A percentile compares a stretch with the other conserved stretches of the same genome.
Evolutionary conservation across 2,329 filamentous ascomycete species (phyloP).

Genomic region (Claviceps lovelessii): DNA sequence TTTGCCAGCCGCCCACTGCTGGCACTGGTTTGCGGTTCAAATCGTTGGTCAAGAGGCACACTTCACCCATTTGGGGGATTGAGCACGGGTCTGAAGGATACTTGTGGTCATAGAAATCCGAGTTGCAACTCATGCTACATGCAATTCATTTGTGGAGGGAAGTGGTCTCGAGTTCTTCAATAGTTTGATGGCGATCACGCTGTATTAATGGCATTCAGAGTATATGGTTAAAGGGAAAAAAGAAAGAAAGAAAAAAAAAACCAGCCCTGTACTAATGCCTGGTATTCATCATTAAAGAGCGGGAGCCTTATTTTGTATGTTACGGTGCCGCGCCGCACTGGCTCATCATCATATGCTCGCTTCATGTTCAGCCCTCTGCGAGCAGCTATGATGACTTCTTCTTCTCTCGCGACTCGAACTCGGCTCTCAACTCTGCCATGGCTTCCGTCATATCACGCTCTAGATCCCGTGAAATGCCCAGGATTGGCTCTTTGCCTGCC

Average conservation of each 20-base stretch:
- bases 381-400: constrained; percentile 8
- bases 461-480: constrained; percentile 69
- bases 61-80: too few species aligned
- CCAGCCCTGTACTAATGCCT: constrained; percentile 69
- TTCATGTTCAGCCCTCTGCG: background rate
- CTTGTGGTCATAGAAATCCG: too few species aligned
- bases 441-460: constrained; percentile 64
- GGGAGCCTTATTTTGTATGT: constrained; percentile 24
- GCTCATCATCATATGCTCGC: too few species aligned
- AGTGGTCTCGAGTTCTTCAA: constrained; percentile 62
- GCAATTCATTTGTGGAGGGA: constrained; percentile 53
- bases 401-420: constrained; percentile 45
- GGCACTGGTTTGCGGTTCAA: too few species aligned
- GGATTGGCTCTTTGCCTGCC: constrained; percentile 43
- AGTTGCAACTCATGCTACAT: constrained; percentile 56
- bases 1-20: too few species aligned
- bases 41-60: too few species aligned
- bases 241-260: constrained; percentile 27
- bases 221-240: constrained; percentile 18
- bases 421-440: constrained; percentile 56
- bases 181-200: constrained; percentile 59
- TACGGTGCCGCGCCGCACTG: too few species aligned
- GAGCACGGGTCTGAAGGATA: too few species aligned
- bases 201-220: constrained; percentile 79
- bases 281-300: constrained; percentile 59